phyloP scores from a whole-genome alignment of 768 basidiomycete species.

The Tephrocybe sp. region DNA sequence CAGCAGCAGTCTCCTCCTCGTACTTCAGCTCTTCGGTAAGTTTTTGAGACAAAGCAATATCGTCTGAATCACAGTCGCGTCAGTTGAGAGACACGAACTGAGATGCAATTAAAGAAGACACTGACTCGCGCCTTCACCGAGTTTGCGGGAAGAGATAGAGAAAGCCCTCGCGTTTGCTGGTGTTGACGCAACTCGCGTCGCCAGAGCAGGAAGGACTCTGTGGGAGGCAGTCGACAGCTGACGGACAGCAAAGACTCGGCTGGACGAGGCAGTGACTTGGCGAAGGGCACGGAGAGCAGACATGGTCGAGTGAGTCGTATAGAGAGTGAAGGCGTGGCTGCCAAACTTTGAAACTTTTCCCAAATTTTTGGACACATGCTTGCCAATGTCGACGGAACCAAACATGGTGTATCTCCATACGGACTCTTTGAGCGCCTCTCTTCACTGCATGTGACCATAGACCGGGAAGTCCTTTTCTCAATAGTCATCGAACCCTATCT shows the following conservation, averaged over 20 bases:
- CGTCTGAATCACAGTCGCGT: conserved; percentile 45
- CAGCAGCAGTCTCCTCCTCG: conserved; percentile 63
- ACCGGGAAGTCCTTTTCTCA: too few relatives aligned
- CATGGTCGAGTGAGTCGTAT: conserved; percentile 42
- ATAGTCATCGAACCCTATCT: too few relatives aligned
- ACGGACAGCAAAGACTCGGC: conserved; percentile 34
- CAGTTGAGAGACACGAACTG: background rate
- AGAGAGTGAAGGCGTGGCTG: conserved; percentile 2
- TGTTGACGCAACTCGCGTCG: conserved; percentile 22
- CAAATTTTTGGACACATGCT: conserved; percentile 16
- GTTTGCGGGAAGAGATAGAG: conserved; percentile 41
- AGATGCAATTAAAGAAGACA: conserved; percentile 15
- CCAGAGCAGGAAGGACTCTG: conserved; percentile 28
- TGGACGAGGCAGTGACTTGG: conserved; percentile 48
- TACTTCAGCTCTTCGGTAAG: conserved; percentile 83
- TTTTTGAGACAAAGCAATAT: conserved; percentile 72
- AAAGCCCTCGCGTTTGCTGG: conserved; percentile 35
- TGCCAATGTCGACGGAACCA: conserved; percentile 5
- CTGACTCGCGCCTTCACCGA: conserved; percentile 48
- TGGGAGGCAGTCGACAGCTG: conserved; percentile 26
- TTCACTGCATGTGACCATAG: background rate
- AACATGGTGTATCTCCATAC: conserved; percentile 6
- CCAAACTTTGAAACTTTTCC: conserved; percentile 2
- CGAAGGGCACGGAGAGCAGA: conserved; percentile 64
- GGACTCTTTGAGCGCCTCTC: background rate